Base-by-base conservation (phyloP, 2,329 filamentous ascomycete species). In the Pseudogymnoascus sp. region DNA sequence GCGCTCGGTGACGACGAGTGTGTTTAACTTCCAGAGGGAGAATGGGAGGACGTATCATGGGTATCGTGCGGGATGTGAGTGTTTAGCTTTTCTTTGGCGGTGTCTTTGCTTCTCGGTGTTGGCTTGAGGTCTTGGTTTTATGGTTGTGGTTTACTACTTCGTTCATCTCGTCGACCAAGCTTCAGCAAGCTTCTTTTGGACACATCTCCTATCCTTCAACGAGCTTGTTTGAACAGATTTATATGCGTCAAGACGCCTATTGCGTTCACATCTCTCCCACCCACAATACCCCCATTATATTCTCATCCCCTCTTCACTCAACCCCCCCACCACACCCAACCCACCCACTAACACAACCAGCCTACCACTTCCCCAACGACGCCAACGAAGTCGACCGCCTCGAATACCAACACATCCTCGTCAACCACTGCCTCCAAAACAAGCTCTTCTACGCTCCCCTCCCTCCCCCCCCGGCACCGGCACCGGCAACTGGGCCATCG, bases 401-500 rank as follows among this genome's bases (percentile, higher is more conserved):
- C 37, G 78, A 82, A 61, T 70, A 78, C 67, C 79, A 81, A 67
- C 77, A 81, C 67, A 75, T 80, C 60, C 76, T 82, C 66, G 73
- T 80, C 65, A 79, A 78, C 64, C 43, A 78, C 61, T 65, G 76
- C 60, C 74, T 77, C 60, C 67, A 73, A 16, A 72, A 72, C 37
- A 72, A 72, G 60, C 62, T 81, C 35, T 78, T 76, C 68, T 73
- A 77, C 62, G 75, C 78, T 4, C 78, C 79, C 12, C 66, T 81
- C 12, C 63, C 69, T 35, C 68, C 76, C 22, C 78, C 79, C 1
- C 53, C 38, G 79, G 79, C 61, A 81, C 79, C 7, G 79, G 79
- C 33, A 79, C 79, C 11, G 79, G 78, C 1, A 84, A 83, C 71
- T 89, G 86, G 86, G 84, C 85, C 19, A 84, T 89, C 63, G 83